These are phyloP conservation scores for Globisporangium camurandrum DNA, from an alignment of 352 stramenopile genomes.

Conservation along the genomic window DNA sequence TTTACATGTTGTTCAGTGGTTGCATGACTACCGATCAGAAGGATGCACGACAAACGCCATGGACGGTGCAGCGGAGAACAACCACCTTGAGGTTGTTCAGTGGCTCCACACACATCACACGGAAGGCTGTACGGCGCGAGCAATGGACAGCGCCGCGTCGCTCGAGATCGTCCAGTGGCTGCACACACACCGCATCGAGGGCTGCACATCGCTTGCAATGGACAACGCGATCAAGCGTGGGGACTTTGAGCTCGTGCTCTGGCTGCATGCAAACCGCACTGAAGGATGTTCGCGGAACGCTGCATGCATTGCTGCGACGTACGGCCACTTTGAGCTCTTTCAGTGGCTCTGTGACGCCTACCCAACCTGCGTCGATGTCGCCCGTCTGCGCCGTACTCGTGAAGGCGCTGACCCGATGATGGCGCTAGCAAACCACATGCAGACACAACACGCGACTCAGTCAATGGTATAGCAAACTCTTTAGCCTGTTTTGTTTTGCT, in stretches of 20 bases:
- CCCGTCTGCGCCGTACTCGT: too few species aligned
- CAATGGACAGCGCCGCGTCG: constrained; percentile 1
- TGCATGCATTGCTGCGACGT: neutral
- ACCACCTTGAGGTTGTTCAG: constrained; percentile 1
- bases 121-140: neutral
- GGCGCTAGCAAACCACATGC: too few species aligned
- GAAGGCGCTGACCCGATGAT: too few species aligned
- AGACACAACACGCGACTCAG: too few species aligned
- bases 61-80: neutral
- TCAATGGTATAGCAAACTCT: too few species aligned
- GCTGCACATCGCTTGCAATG: constrained; percentile 3
- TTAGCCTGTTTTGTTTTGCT: too few species aligned
- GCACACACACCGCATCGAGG: constrained; percentile 1
- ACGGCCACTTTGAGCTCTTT: constrained; percentile 3
- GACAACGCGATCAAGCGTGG: neutral
- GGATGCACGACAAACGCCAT: constrained; percentile 1
- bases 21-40: constrained; percentile 2
- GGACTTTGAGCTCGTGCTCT: constrained; percentile 6
- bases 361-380: too few species aligned
- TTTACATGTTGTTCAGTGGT: constrained; percentile 1
- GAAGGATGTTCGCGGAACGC: constrained; percentile 1
- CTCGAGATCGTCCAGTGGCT: constrained; percentile 4
- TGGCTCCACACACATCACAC: constrained; percentile 2
- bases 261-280: neutral
- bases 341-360: constrained; percentile 1